phyloP scores from a whole-genome alignment of 2,329 filamentous ascomycete species.

The Aureobasidium sp. region DNA sequence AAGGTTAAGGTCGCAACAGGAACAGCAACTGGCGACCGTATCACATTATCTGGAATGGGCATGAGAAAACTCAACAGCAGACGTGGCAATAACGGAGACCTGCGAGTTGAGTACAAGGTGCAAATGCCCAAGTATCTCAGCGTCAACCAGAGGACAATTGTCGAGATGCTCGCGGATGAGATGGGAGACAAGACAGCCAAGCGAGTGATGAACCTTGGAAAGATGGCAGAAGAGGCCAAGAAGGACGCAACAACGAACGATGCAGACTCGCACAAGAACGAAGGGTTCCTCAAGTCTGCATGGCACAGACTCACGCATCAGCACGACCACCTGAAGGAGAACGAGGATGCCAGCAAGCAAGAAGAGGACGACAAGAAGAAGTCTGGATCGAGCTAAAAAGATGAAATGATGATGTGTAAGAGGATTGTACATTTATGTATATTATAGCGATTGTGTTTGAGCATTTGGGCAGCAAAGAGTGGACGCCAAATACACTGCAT shows the following conservation, averaged over 20 bases:
- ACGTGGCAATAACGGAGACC: slow-evolving; percentile 64
- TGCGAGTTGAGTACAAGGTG: slow-evolving; percentile 91
- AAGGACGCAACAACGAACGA: slow-evolving; percentile 16
- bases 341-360: slow-evolving; percentile 31
- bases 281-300: slow-evolving; percentile 85
- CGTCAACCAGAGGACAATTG: slow-evolving; percentile 81
- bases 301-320: slow-evolving; percentile 91
- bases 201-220: slow-evolving; percentile 76
- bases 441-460: slow-evolving; percentile 5
- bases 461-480: background rate
- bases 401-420: background rate
- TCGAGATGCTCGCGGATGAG: slow-evolving; percentile 95
- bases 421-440: slow-evolving; percentile 5
- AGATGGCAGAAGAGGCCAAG: slow-evolving; percentile 34
- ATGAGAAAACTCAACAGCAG: slow-evolving; percentile 77
- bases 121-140: slow-evolving; percentile 91
- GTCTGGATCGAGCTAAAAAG: background rate
- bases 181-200: slow-evolving; percentile 89
- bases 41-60: slow-evolving; percentile 83
- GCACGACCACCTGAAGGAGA: slow-evolving; percentile 28
- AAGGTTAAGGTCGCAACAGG: slow-evolving; percentile 87
- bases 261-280: slow-evolving; percentile 59
- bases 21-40: slow-evolving; percentile 84
- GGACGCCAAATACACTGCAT: background rate
- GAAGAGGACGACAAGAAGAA: slow-evolving; percentile 19